Conservation (phyloP, 495 filamentous ascomycete genomes). For the Podospora comata region DNA sequence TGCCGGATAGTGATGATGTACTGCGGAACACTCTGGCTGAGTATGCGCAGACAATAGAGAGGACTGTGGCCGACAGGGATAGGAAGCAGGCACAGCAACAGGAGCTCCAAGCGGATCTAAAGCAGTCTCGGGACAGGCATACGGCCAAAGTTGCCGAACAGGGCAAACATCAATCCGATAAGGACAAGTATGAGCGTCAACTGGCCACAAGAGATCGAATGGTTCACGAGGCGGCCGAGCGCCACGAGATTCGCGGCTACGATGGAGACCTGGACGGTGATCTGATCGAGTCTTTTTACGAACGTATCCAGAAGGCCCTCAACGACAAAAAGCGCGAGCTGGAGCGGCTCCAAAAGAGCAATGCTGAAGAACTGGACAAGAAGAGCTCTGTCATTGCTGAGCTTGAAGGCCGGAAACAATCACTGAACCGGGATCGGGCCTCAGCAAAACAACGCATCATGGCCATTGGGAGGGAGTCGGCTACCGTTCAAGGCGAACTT, state of each 20-base stretch:
- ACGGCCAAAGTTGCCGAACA: slow-evolving; percentile 75
- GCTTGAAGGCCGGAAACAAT: slow-evolving; percentile 64
- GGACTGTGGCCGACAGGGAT: slow-evolving; percentile 61
- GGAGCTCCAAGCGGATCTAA: slow-evolving; percentile 61
- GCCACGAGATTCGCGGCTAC: slow-evolving; percentile 81
- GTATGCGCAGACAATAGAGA: slow-evolving; percentile 69
- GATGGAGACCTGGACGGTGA: slow-evolving; percentile 72
- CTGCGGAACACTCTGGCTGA: slow-evolving; percentile 72
- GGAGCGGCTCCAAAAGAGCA: slow-evolving; percentile 68
- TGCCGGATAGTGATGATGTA: slow-evolving; percentile 74
- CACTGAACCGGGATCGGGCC: slow-evolving; percentile 66
- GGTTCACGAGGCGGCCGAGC: slow-evolving; percentile 72
- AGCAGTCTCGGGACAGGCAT: slow-evolving; percentile 53
- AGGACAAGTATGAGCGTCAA: slow-evolving; percentile 79
- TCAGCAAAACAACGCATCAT: slow-evolving; percentile 65
- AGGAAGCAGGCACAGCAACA: slow-evolving; percentile 58
- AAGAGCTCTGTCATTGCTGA: slow-evolving; percentile 65
- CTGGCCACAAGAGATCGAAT: slow-evolving; percentile 63
- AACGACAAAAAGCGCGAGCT: slow-evolving; percentile 74
- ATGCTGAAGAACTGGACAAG: slow-evolving; percentile 63
- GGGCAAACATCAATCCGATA: slow-evolving; percentile 81
- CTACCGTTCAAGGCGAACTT: slow-evolving; percentile 59
- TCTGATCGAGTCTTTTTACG: slow-evolving; percentile 72
- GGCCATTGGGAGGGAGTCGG: slow-evolving; percentile 64
- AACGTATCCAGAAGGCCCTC: slow-evolving; percentile 66